phyloP scores from a whole-genome alignment of 192 early-diverging fungal genomes.

The Jimgerdemannia flammicorona region DNA sequence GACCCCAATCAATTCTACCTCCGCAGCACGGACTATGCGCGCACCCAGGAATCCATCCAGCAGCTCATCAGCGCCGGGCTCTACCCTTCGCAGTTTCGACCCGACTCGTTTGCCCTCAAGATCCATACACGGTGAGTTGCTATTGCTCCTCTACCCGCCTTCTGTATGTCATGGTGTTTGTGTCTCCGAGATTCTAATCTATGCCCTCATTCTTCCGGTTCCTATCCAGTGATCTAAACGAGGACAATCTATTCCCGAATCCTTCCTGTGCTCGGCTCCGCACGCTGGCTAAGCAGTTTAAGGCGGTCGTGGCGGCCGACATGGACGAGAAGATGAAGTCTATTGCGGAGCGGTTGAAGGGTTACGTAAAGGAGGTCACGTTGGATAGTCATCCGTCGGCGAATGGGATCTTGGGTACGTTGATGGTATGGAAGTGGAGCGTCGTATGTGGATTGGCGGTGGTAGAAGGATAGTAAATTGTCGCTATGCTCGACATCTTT shows the following conservation, averaged over 20 bases:
- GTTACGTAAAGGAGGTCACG: constrained; percentile 26
- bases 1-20: constrained; percentile 20
- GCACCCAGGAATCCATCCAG: constrained; percentile 35
- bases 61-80: constrained; percentile 32
- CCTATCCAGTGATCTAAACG: constrained; percentile 18
- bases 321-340: constrained; percentile 16
- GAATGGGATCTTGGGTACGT: constrained; percentile 33
- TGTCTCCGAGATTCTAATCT: not conserved
- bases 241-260: constrained; percentile 33
- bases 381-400: constrained; percentile 31
- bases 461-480: too few relatives aligned
- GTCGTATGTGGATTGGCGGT: too few relatives aligned
- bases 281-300: constrained; percentile 23
- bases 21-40: constrained; percentile 27
- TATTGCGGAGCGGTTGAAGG: constrained; percentile 15
- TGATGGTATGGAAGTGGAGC: not conserved
- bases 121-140: constrained; percentile 28
- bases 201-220: not conserved
- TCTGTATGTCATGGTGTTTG: not conserved
- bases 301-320: constrained; percentile 10
- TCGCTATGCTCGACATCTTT: too few relatives aligned
- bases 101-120: constrained; percentile 12
- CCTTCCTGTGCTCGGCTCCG: constrained; percentile 25
- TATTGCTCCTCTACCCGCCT: too few relatives aligned
- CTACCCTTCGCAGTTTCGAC: constrained; percentile 23